These are phyloP conservation scores for Oidiodendron maius DNA, from an alignment of 495 filamentous ascomycete species.

Conservation along the genomic window DNA sequence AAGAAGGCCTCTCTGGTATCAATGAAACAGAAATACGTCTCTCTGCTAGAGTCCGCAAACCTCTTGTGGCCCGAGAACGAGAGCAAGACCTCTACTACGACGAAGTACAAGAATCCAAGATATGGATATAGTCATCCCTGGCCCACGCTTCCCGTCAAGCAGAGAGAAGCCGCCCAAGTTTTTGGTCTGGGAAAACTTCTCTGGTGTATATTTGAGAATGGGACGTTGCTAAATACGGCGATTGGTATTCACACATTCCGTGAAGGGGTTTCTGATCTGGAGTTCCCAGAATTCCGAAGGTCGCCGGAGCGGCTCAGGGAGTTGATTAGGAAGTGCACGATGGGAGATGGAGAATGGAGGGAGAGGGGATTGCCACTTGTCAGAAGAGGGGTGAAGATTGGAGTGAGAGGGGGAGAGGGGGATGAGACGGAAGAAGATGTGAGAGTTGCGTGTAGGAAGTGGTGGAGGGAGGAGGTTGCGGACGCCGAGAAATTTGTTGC, in stretches of 20 bases:
- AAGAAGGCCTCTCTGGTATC: constrained; percentile 11
- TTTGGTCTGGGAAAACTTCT: constrained; percentile 46
- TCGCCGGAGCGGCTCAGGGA: constrained; percentile 32
- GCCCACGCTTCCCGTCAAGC: too few species aligned
- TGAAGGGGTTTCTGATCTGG: constrained; percentile 40
- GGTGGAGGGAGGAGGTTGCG: not conserved
- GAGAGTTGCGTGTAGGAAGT: not conserved
- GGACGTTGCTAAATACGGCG: constrained; percentile 30
- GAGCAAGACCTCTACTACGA: constrained; percentile 12
- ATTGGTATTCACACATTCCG: constrained; percentile 42
- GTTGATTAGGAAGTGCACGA: constrained; percentile 38
- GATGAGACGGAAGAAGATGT: not conserved
- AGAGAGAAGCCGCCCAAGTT: constrained; percentile 42
- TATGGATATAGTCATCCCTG: too few species aligned
- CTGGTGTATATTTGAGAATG: constrained; percentile 48
- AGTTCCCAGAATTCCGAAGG: constrained; percentile 35
- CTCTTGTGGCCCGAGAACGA: constrained; percentile 19
- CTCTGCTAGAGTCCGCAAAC: not conserved
- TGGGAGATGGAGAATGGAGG: too few species aligned
- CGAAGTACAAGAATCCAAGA: constrained; percentile 12
- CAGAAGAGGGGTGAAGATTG: not conserved
- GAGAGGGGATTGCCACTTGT: too few species aligned
- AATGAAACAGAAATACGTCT: not conserved
- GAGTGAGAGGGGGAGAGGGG: not conserved
- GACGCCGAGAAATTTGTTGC: not conserved